phyloP scores from a whole-genome alignment of 2,329 filamentous ascomycete genomes.

The Trichoderma arundinaceum region DNA sequence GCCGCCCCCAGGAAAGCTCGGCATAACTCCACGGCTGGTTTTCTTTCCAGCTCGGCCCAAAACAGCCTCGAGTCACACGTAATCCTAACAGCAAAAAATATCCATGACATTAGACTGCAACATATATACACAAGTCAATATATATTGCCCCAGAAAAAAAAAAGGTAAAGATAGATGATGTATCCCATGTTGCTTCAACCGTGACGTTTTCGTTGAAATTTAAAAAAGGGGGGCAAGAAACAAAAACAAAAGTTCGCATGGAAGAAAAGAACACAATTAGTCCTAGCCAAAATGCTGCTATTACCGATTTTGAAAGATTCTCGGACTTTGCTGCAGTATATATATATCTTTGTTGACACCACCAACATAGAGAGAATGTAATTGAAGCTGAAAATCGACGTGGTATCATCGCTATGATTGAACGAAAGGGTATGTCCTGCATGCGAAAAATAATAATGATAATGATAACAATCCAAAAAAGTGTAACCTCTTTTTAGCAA shows the following conservation, averaged over 20 bases:
- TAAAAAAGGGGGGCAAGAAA: background rate
- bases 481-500: slow-evolving; percentile 17
- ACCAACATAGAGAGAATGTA: slow-evolving; percentile 14
- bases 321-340: slow-evolving; percentile 9
- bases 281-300: background rate
- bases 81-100: slow-evolving; percentile 1
- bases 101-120: slow-evolving; percentile 9
- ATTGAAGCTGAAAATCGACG: slow-evolving; percentile 25
- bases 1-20: background rate
- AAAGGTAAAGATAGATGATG: background rate
- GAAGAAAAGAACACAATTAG: background rate
- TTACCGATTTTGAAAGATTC: slow-evolving; percentile 9
- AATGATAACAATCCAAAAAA: slow-evolving; percentile 18
- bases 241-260: background rate
- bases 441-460: slow-evolving; percentile 33
- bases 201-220: slow-evolving; percentile 3
- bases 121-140: slow-evolving; percentile 15
- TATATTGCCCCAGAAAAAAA: slow-evolving; percentile 2
- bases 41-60: background rate
- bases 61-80: slow-evolving; percentile 6
- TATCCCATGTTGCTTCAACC: slow-evolving; percentile 1
- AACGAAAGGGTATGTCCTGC: slow-evolving; percentile 44
- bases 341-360: slow-evolving; percentile 8
- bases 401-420: slow-evolving; percentile 35
- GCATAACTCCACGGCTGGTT: slow-evolving; percentile 16